phyloP scores from a whole-genome alignment of 1,284 basidiomycete genomes.

The Ustilago sp. region DNA sequence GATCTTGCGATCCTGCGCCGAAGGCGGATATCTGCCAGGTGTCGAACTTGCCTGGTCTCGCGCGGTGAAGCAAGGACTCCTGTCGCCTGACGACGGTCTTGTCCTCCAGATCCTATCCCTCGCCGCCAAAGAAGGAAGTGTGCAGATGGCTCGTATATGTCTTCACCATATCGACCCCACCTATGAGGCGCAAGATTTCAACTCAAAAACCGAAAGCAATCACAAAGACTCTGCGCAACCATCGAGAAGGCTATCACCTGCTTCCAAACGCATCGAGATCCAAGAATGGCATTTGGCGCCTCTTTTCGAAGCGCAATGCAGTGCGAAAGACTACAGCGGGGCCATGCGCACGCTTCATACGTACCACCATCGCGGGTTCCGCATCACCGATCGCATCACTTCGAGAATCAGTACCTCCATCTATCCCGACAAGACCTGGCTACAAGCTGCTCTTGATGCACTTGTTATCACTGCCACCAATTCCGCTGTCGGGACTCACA shows the following conservation, averaged over 20 bases:
- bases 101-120: slow-evolving; percentile 38
- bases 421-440: slow-evolving; percentile 11
- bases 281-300: slow-evolving; percentile 60
- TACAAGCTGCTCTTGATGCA: slow-evolving; percentile 29
- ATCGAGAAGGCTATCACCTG: background rate
- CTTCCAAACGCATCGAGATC: slow-evolving; percentile 21
- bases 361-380: slow-evolving; percentile 13
- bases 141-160: slow-evolving; percentile 31
- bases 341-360: slow-evolving; percentile 37
- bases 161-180: slow-evolving; percentile 26
- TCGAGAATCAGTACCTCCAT: slow-evolving; percentile 37
- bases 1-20: slow-evolving; percentile 52
- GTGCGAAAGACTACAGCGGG: slow-evolving; percentile 27
- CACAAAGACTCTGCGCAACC: background rate
- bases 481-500: slow-evolving; percentile 19
- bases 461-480: slow-evolving; percentile 19
- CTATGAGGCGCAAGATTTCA: background rate
- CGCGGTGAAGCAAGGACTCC: slow-evolving; percentile 27
- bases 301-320: slow-evolving; percentile 57
- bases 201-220: background rate
- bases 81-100: slow-evolving; percentile 54
- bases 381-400: slow-evolving; percentile 14
- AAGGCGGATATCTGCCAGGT: slow-evolving; percentile 49
- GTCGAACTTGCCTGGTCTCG: slow-evolving; percentile 56
- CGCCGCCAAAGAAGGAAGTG: slow-evolving; percentile 50